Percentiles rank a stretch among this genome's conserved stretches.
phyloP scores from a whole-genome alignment of 2,329 filamentous ascomycete species.

The Neonectria neomacrospora region DNA sequence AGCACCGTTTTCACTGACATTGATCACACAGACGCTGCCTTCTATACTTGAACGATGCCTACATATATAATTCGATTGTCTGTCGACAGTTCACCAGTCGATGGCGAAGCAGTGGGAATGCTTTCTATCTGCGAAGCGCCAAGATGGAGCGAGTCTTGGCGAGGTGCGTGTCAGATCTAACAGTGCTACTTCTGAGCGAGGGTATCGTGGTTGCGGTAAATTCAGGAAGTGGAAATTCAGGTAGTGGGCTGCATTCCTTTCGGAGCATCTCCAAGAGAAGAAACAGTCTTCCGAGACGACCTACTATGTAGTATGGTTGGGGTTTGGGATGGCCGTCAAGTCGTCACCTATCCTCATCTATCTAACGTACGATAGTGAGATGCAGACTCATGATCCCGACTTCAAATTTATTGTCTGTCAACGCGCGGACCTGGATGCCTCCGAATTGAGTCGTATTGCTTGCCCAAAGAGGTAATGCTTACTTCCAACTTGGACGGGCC shows the following conservation, averaged over 20 bases:
- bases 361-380: neutral
- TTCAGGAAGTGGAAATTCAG: neutral
- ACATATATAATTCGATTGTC: neutral
- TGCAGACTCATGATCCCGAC: neutral
- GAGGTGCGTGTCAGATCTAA: neutral
- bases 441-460: neutral
- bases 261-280: neutral
- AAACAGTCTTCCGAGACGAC: neutral
- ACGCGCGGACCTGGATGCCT: neutral
- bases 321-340: no score
- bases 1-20: constrained; percentile 19
- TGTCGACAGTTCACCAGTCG: neutral
- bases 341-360: neutral
- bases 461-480: neutral
- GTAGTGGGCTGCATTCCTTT: neutral
- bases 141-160: neutral
- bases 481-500: neutral
- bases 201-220: constrained; percentile 1
- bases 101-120: neutral
- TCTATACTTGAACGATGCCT: neutral
- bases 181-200: neutral
- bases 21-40: neutral
- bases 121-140: neutral
- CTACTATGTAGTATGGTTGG: neutral
- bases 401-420: neutral